Base-by-base conservation (phyloP, 2,329 filamentous ascomycete species). In the Polytolypa hystricis region DNA sequence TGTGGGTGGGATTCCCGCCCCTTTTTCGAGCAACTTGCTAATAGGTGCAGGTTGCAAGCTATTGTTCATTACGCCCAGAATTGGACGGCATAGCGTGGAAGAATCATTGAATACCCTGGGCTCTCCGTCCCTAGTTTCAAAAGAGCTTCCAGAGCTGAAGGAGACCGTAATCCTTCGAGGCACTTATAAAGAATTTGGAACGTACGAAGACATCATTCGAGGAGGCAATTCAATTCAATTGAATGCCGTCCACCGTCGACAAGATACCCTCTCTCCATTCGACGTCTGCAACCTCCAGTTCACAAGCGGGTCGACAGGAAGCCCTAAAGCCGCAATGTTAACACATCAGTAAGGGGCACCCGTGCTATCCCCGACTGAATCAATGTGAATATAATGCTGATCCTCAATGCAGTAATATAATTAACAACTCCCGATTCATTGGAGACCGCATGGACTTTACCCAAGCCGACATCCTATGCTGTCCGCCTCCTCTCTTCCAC, bases 401-500 rank as follows among this genome's bases (percentile, higher is more conserved):
- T 8, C 16, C 5, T 15, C 20, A 12, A 20, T 28, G 31, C n/a
- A 65, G 61, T 39, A 62, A 62, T 30, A 39, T 60, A 3, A 50
- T 77, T 49, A 81, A 81, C 55, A 81, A 81, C 54, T 70, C 75
- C 5, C 71, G 77, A 19, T 81, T 81, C 60, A 79, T 81, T 33
- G 82, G 81, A 37, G 79, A 84, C 56, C 73, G 81, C 29, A 81
- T 86, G 79, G 69, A 73, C 4, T 67, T 89, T 11, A 77, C 73
- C 0, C 61, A 72, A 2, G 63, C 67, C 30, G 81, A 87, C 51
- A 65, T 79, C 5, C 67, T 91, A 8, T 89, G 83, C 64, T 91
- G 84, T 55, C 83, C 83, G 3, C 83, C 84, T 0, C 84, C 84
- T 0, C 69, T 91, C 3, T 91, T 91, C 66, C 84, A 91, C 64